These are phyloP conservation scores for Plicaturopsis crispa DNA, from an alignment of 768 basidiomycete species.

Conservation along the genomic window DNA sequence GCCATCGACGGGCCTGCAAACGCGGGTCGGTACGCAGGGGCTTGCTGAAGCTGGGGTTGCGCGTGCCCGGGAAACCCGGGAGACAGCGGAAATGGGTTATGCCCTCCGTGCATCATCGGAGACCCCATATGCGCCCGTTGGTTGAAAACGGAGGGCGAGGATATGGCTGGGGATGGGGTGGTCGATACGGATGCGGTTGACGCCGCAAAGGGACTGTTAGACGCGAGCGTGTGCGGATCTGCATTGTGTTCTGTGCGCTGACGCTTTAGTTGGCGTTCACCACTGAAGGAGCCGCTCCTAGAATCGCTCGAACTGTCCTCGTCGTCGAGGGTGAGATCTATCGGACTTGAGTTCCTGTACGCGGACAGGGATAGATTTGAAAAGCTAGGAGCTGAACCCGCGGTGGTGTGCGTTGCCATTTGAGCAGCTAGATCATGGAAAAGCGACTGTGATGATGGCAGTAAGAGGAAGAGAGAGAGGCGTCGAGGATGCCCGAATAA, in stretches of 20 bases:
- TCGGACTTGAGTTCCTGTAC: conserved; percentile 41
- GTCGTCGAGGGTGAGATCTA: conserved; percentile 69
- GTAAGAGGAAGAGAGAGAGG: too few species aligned
- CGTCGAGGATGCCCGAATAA: too few species aligned
- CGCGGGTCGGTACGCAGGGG: conserved; percentile 38
- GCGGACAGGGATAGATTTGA: conserved; percentile 28
- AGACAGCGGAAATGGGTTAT: too few species aligned
- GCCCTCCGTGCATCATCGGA: too few species aligned
- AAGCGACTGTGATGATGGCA: too few species aligned
- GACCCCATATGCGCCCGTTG: too few species aligned
- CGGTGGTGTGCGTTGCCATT: conserved; percentile 20
- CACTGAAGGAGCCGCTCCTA: conserved; percentile 18
- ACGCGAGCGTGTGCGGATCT: conserved; percentile 16
- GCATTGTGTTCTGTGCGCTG: conserved; percentile 26
- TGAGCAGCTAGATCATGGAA: too few species aligned
- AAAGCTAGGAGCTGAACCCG: conserved; percentile 22
- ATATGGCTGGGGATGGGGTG: not conserved
- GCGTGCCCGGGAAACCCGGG: too few species aligned
- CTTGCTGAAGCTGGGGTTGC: too few species aligned
- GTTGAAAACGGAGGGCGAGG: too few species aligned
- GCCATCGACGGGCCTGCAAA: conserved; percentile 40
- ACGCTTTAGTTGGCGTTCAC: conserved; percentile 32
- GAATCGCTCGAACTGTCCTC: conserved; percentile 51
- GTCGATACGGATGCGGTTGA: conserved; percentile 7
- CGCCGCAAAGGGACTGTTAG: conserved; percentile 14